These are phyloP conservation scores for Halenospora varia DNA, from an alignment of 495 filamentous ascomycete genomes.

Conservation along the genomic window DNA sequence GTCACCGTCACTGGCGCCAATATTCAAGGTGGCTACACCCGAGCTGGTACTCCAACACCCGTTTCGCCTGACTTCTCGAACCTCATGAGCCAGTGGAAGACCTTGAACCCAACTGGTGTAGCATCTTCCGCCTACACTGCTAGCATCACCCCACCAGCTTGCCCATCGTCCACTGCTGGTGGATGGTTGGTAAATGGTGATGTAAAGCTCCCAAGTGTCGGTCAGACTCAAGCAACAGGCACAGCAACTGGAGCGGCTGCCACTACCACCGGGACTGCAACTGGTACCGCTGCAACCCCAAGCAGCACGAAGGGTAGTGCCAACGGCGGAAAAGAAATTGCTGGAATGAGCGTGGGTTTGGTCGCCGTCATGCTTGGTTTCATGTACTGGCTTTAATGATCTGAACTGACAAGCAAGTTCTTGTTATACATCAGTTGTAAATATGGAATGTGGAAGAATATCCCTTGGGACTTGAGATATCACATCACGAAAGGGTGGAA, in stretches of 20 bases:
- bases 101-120: slow-evolving; percentile 63
- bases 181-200: slow-evolving; percentile 71
- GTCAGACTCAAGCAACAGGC: slow-evolving; percentile 40
- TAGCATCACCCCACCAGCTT: slow-evolving; percentile 57
- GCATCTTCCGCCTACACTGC: slow-evolving; percentile 59
- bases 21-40: slow-evolving; percentile 61
- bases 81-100: slow-evolving; percentile 73
- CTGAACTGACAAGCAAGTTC: too few species aligned
- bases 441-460: neutral
- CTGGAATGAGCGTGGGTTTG: slow-evolving; percentile 48
- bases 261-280: slow-evolving; percentile 11
- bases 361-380: slow-evolving; percentile 52
- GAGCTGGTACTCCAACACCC: slow-evolving; percentile 70
- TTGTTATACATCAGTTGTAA: too few species aligned
- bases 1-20: slow-evolving; percentile 42
- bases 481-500: too few species aligned
- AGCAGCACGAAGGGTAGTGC: slow-evolving; percentile 17
- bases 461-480: too few species aligned
- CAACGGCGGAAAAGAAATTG: slow-evolving; percentile 43
- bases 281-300: slow-evolving; percentile 14
- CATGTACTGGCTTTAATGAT: slow-evolving; percentile 42
- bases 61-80: slow-evolving; percentile 74
- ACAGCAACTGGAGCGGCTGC: neutral
- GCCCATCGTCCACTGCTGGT: slow-evolving; percentile 63
- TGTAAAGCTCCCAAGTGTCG: slow-evolving; percentile 64